phyloP scores from a whole-genome alignment of 352 stramenopile species.

The Phytopythium boreale region DNA sequence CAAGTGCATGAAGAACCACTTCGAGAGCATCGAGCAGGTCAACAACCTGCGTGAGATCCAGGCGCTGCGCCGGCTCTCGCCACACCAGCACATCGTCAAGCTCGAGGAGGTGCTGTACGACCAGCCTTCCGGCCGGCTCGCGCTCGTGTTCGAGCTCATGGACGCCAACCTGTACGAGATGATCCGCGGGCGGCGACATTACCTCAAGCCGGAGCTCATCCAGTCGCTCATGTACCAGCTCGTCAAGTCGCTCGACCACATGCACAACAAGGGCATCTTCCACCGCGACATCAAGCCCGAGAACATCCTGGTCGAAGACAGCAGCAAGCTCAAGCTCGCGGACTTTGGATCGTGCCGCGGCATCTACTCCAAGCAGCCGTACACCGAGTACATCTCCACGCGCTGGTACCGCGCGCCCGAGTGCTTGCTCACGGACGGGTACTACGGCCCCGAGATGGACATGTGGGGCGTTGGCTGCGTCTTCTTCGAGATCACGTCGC shows the following conservation, averaged over 20 bases:
- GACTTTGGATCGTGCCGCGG: constrained; percentile 95
- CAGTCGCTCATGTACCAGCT: constrained; percentile 92
- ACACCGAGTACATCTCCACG: constrained; percentile 97
- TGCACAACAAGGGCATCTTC: constrained; percentile 97
- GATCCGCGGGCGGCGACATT: constrained; percentile 88
- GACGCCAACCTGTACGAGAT: constrained; percentile 96
- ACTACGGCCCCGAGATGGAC: constrained; percentile 96
- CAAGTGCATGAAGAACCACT: constrained; percentile 98
- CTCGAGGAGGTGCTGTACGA: constrained; percentile 96
- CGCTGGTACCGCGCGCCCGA: constrained; percentile 95
- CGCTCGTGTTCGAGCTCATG: constrained; percentile 97
- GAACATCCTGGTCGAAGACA: constrained; percentile 93
- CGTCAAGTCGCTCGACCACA: constrained; percentile 94
- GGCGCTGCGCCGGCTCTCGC: constrained; percentile 90
- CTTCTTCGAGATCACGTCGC: constrained; percentile 94
- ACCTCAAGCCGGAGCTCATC: constrained; percentile 83
- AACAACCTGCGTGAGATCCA: constrained; percentile 97
- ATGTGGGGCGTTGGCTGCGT: constrained; percentile 95
- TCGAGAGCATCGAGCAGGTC: constrained; percentile 95
- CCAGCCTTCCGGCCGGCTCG: constrained; percentile 88
- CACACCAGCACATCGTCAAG: constrained; percentile 94
- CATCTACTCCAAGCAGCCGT: constrained; percentile 95
- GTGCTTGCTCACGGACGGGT: constrained; percentile 94
- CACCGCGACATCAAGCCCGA: constrained; percentile 96
- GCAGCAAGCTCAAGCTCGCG: constrained; percentile 87